These are phyloP conservation scores for Straminergon stramineum DNA, from an alignment of 225 moss, liverwort and hornwort species.

Conservation along the genomic window DNA sequence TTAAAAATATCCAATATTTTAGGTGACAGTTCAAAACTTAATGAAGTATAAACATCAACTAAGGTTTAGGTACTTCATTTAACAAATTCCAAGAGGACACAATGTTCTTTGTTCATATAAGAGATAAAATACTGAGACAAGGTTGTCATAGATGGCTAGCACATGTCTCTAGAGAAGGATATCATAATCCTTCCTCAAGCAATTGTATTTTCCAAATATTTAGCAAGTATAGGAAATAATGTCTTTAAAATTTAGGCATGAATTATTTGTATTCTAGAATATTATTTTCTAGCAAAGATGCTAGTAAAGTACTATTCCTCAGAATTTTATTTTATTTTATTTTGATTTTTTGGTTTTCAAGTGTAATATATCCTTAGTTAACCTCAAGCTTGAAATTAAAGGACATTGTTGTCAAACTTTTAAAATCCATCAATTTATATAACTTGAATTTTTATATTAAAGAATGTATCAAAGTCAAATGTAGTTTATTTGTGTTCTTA, in stretches of 20 bases:
- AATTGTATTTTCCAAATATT: neutral
- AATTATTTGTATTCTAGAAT: neutral
- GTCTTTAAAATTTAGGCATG: neutral
- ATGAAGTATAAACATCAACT: fast-evolving
- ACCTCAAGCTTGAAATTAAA: no score
- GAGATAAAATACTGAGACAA: fast-evolving
- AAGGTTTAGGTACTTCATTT: neutral
- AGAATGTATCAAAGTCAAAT: neutral
- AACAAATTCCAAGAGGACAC: fast-evolving
- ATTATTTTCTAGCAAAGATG: fast-evolving
- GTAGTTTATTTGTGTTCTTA: fast-evolving
- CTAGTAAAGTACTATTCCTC: neutral
- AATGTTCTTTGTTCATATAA: neutral
- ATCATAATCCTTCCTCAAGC: neutral
- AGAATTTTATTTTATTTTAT: neutral
- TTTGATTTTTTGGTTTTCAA: neutral
- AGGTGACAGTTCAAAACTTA: neutral
- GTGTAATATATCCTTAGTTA: neutral
- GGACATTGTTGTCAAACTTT: neutral
- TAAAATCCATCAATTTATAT: neutral
- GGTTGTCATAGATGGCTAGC: neutral
- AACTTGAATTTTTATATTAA: neutral
- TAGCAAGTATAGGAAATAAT: fast-evolving
- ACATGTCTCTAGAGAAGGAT: neutral
- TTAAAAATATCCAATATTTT: no score